Conservation (phyloP, 2,329 filamentous ascomycete genomes). For the Calonectria henricotiae region DNA sequence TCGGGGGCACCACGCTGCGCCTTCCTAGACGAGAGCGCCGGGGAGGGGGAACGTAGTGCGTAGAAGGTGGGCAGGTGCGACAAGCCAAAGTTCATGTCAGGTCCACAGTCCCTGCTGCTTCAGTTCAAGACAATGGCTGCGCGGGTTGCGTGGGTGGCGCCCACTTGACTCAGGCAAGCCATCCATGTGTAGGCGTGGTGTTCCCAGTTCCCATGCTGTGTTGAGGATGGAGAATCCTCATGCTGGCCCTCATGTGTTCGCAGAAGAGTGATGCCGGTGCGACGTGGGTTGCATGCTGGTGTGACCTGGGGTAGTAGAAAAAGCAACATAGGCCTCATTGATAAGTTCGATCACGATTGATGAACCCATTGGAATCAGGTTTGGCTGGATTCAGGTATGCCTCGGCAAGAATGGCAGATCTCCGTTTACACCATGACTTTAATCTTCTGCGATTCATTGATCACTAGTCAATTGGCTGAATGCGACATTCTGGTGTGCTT, state of each 20-base stretch:
- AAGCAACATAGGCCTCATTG: slow-evolving; percentile 30
- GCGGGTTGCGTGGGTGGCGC: slow-evolving; percentile 30
- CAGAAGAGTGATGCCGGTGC: slow-evolving; percentile 29
- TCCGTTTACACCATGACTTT: neutral
- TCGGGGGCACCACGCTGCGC: slow-evolving; percentile 10
- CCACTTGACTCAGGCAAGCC: slow-evolving; percentile 15
- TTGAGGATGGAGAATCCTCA: slow-evolving; percentile 31
- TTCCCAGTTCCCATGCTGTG: slow-evolving; percentile 23
- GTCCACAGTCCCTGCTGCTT: slow-evolving; percentile 22
- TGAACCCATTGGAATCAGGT: neutral
- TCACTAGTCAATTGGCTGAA: neutral
- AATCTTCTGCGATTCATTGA: neutral
- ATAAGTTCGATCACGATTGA: slow-evolving; percentile 10
- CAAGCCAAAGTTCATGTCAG: slow-evolving; percentile 21
- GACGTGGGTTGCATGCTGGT: slow-evolving; percentile 23
- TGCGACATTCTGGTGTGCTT: neutral
- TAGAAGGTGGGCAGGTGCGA: slow-evolving; percentile 10
- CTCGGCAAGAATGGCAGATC: neutral
- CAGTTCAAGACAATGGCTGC: slow-evolving; percentile 29
- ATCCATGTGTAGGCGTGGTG: neutral
- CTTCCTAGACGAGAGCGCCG: slow-evolving; percentile 12
- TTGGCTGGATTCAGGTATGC: slow-evolving; percentile 14
- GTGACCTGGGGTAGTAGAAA: slow-evolving; percentile 26
- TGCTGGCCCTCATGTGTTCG: slow-evolving; percentile 31
- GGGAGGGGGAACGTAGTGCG: slow-evolving; percentile 12